Percentiles rank a stretch among this genome's conserved stretches.
Conservation (phyloP, 768 basidiomycete genomes). For the Amanita inopinata region DNA sequence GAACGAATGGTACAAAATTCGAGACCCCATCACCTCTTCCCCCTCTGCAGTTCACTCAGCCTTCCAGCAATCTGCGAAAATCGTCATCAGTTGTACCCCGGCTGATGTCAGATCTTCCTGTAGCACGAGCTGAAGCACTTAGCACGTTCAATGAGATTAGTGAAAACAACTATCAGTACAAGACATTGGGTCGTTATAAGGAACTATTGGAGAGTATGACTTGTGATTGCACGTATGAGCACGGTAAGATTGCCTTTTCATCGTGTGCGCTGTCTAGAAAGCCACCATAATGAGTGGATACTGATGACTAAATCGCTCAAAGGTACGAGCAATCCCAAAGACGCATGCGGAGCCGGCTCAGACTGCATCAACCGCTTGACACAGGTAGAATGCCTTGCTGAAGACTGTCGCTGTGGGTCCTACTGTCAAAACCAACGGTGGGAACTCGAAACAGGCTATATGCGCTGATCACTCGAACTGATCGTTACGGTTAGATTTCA, state of each 20-base stretch:
- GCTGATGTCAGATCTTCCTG: conserved; percentile 74
- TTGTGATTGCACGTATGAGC: conserved; percentile 85
- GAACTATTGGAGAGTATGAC: conserved; percentile 89
- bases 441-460: conserved; percentile 19
- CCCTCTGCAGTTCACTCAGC: conserved; percentile 18
- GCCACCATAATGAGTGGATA: too few species aligned
- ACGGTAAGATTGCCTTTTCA: conserved; percentile 49
- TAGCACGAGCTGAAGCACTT: conserved; percentile 65
- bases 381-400: conserved; percentile 90
- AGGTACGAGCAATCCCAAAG: conserved; percentile 52
- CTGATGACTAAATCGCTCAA: conserved; percentile 11
- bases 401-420: conserved; percentile 74
- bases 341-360: conserved; percentile 77
- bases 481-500: conserved; percentile 58
- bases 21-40: conserved; percentile 36
- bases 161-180: conserved; percentile 82
- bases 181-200: conserved; percentile 76
- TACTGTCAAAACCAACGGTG: conserved; percentile 94
- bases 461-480: conserved; percentile 8
- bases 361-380: conserved; percentile 98
- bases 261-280: conserved; percentile 4
- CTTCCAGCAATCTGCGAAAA: conserved; percentile 23
- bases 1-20: conserved; percentile 24
- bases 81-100: conserved; percentile 34
- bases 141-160: conserved; percentile 63